Evolutionary conservation across 31 red algal species (phyloP).

Genomic region (Asparagopsis taxiformis): DNA sequence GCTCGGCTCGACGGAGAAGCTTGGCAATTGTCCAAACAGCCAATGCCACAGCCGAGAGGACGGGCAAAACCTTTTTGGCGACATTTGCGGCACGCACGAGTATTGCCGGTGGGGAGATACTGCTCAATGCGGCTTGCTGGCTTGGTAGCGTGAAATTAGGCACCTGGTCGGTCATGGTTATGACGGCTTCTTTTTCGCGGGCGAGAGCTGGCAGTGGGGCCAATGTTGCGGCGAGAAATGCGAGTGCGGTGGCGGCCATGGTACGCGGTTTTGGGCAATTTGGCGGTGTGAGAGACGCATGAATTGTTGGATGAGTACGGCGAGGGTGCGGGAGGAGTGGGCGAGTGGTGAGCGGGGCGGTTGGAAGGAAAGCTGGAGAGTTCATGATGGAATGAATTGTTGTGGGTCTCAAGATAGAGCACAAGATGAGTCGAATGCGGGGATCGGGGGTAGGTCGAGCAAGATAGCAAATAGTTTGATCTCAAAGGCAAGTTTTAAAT

Average conservation of each 20-base stretch:
- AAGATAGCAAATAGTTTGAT: too few species aligned
- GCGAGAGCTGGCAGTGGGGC: slow-evolving; percentile 23
- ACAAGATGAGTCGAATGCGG: too few species aligned
- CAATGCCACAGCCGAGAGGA: slow-evolving; percentile 15
- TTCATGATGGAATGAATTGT: too few species aligned
- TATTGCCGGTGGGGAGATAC: slow-evolving; percentile 1
- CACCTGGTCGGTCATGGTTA: slow-evolving; percentile 78
- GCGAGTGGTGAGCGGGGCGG: too few species aligned
- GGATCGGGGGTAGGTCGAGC: too few species aligned
- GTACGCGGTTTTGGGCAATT: too few species aligned
- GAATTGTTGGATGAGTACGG: not conserved
- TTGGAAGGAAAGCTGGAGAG: too few species aligned
- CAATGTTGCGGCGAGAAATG: too few species aligned
- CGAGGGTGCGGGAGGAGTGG: not conserved
- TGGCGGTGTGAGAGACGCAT: not conserved
- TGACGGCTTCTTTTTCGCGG: slow-evolving; percentile 21
- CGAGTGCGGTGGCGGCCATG: slow-evolving; percentile 4
- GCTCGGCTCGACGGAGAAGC: slow-evolving; percentile 27
- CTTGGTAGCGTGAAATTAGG: slow-evolving; percentile 69
- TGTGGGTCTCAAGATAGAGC: too few species aligned
- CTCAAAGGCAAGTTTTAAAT: too few species aligned
- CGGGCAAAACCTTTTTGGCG: slow-evolving; percentile 35
- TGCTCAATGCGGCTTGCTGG: slow-evolving; percentile 27
- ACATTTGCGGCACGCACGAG: slow-evolving; percentile 8
- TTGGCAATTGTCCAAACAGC: slow-evolving; percentile 22